Conservation (phyloP, 805 yeast genomes). For the Yamadazyma tumulicola region DNA sequence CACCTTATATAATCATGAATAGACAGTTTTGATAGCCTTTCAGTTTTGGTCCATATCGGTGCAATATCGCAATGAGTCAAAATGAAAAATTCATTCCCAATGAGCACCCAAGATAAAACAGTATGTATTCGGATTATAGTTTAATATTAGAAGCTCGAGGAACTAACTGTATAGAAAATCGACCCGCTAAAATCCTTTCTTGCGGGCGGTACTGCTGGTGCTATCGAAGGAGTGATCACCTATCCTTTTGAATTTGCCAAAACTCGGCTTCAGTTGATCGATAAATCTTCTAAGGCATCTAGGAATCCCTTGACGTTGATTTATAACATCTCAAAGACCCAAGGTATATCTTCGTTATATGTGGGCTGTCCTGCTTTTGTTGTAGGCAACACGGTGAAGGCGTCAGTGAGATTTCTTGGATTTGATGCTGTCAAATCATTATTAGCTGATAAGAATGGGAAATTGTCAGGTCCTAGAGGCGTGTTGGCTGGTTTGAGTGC, state of each 20-base stretch:
- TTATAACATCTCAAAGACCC: conserved; percentile 66
- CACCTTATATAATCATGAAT: no score
- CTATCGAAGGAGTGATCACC: conserved; percentile 86
- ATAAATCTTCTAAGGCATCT: conserved; percentile 59
- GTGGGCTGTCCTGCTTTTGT: conserved; percentile 97
- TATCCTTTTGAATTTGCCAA: conserved; percentile 98
- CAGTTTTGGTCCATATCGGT: no score
- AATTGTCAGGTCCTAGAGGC: conserved; percentile 85
- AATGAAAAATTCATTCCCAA: not conserved
- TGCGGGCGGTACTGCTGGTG: conserved; percentile 97
- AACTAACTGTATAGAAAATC: conserved; percentile 29
- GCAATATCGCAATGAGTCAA: conserved; percentile 2
- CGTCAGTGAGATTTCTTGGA: conserved; percentile 91
- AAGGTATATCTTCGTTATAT: conserved; percentile 77
- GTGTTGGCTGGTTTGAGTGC: conserved; percentile 98
- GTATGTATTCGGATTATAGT: conserved; percentile 7
- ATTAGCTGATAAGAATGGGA: conserved; percentile 79
- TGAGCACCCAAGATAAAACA: conserved; percentile 12
- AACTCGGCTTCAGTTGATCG: conserved; percentile 82
- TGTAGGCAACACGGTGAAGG: conserved; percentile 93
- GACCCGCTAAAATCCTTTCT: conserved; percentile 80
- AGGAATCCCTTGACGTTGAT: conserved; percentile 84
- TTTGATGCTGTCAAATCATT: conserved; percentile 81
- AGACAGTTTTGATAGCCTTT: no score
- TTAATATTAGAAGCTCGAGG: not conserved